Base-by-base conservation (phyloP, 2,329 filamentous ascomycete genomes). In the Colletotrichum musicola region DNA sequence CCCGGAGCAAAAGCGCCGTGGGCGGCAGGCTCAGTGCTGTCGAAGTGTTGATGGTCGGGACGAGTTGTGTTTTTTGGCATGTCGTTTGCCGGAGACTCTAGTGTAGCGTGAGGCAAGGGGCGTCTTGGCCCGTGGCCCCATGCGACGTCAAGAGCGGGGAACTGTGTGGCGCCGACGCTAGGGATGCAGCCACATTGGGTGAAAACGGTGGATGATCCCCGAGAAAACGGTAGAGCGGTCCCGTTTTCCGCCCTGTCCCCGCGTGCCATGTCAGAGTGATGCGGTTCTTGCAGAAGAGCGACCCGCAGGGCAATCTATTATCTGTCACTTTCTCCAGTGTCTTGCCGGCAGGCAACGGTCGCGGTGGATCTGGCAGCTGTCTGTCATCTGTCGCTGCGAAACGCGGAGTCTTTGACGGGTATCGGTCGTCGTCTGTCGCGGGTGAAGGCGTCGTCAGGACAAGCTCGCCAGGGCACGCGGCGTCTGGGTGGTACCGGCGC, bases 141-240 rank as follows among this genome's bases (percentile, higher is more conserved):
- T 55, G 61, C 65, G 35, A 60, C 54, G 54, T 64, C 64, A 59
- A 40, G 61, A 44, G 65, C 55, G 65, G 65, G 62, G 47, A 65
- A 35, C 30, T n/a, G 50, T 56, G 63, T 58, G 62, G 65, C 65
- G 54, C 65, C 22, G 49, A 55, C 65, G 65, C 65, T 46, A 60
- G 42, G 35, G 18, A 44, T 13, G 46, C n/a, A 64, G 55, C 65
- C 61, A 60, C 62, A 56, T 65, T 44, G 18, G 54, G 35, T 40
- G 49, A 65, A 35, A 65, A 68, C 65, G 62, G 65, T 25, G 40
- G 62, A 13, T 60, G 65, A 68, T 65, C 55, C 59, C 22, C n/a
- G 40, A 10, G 10, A 47, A 65, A 68, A 68, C 65, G 65, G 62
- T 65, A 22, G 35, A 30, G 18, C 55, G 27, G 42, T n/a, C 55